Conservation (phyloP, 2,329 filamentous ascomycete species). For the Colletotrichum simmondsii region DNA sequence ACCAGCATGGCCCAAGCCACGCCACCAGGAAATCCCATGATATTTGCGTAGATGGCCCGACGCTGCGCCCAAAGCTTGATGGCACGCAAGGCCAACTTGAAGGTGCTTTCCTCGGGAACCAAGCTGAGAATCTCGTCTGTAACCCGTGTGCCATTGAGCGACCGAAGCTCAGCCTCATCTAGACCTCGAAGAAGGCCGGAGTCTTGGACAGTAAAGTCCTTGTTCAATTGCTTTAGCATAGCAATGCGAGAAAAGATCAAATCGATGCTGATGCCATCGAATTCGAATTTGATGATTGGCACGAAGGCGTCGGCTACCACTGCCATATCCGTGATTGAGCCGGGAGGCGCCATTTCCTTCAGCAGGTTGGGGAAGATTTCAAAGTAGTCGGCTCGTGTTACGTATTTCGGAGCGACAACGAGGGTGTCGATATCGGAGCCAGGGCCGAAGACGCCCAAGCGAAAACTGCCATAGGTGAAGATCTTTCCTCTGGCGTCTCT, state of each 20-base stretch:
- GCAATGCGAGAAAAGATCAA: constrained; percentile 86
- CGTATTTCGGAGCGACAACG: constrained; percentile 89
- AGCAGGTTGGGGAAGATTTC: constrained; percentile 85
- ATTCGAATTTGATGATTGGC: constrained; percentile 97
- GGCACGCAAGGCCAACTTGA: constrained; percentile 87
- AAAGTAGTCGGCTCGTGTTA: constrained; percentile 92
- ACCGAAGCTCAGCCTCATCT: constrained; percentile 87
- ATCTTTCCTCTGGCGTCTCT: constrained; percentile 91
- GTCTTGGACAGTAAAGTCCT: constrained; percentile 81
- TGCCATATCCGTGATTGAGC: constrained; percentile 86
- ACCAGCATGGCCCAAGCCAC: constrained; percentile 99
- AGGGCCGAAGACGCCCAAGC: constrained; percentile 92
- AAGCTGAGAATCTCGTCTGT: constrained; percentile 91
- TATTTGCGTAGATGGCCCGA: constrained; percentile 93
- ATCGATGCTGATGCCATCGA: constrained; percentile 92
- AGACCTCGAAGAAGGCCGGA: constrained; percentile 86
- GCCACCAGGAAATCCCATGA: constrained; percentile 95
- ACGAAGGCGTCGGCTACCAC: constrained; percentile 92
- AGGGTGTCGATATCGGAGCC: constrained; percentile 98
- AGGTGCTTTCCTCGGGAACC: constrained; percentile 90
- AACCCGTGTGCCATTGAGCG: constrained; percentile 92
- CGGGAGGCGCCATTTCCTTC: constrained; percentile 77
- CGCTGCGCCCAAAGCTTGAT: constrained; percentile 97
- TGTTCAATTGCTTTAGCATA: constrained; percentile 75
- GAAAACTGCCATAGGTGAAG: constrained; percentile 96